These are phyloP conservation scores for Pichia insulana DNA, from an alignment of 805 yeast genomes.

Conservation along the genomic window DNA sequence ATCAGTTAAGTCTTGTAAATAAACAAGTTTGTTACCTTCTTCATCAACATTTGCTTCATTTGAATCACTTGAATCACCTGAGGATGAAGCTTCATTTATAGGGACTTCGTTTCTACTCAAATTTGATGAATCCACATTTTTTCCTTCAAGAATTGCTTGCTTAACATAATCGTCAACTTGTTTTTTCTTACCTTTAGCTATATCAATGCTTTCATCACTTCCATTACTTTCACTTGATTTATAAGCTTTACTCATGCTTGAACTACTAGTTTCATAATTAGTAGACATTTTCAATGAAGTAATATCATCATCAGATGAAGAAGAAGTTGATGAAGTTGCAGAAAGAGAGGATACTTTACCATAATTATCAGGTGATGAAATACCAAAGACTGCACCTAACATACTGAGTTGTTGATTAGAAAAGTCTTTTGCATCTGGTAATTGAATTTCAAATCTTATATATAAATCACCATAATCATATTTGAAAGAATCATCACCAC, in stretches of 20 bases:
- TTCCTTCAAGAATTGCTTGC: too few relatives aligned
- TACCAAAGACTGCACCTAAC: conserved; percentile 15
- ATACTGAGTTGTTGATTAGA: conserved; percentile 27
- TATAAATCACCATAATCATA: conserved; percentile 42
- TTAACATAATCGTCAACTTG: neutral
- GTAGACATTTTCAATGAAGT: conserved; percentile 1
- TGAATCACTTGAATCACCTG: neutral
- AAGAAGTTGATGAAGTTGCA: conserved; percentile 1
- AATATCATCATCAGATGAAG: neutral
- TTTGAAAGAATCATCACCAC: conserved; percentile 4
- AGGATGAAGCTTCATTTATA: neutral
- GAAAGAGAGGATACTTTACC: neutral
- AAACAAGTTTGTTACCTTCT: neutral
- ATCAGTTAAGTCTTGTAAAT: conserved; percentile 1
- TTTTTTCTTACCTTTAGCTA: neutral
- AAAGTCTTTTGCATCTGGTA: conserved; percentile 41
- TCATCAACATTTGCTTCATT: neutral
- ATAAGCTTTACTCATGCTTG: neutral
- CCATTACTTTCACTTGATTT: neutral
- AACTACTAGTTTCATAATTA: neutral
- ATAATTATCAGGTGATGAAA: conserved; percentile 3
- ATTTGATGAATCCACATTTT: too few relatives aligned
- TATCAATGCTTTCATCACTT: neutral
- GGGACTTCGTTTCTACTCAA: neutral
- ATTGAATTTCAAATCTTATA: conserved; percentile 47